Evolutionary conservation across 768 basidiomycete species (phyloP), one percentile per base, ranked within the genome.

Genomic region (Clavulina sp.): DNA sequence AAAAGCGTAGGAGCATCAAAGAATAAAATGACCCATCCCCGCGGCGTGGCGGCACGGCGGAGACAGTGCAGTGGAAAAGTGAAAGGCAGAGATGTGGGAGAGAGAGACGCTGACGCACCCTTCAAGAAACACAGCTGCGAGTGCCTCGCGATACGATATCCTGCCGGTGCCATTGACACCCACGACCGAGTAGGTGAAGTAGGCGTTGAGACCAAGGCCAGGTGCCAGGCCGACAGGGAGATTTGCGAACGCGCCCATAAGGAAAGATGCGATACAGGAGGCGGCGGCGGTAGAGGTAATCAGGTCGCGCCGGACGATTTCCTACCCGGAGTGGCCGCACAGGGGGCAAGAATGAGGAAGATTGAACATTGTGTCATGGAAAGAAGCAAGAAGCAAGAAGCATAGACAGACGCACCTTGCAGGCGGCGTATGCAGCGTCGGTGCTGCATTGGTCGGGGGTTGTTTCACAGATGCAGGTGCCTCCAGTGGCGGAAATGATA

Each of bases 161-260:
- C 74, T 70, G 5, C 72, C 70, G 46, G 73, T 72, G 2, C 87
- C 86, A 58, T 86, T 80, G 67, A 79, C 81, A 9, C 87, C 87
- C 24, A 91, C 87, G 13, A 89, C 77, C 18, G 84, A 86, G 65
- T 86, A 91, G 2, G 87, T 72, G 65, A 91, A 88, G 81, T 87
- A 60, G n/a, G 62, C 62, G 51, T 55, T 55, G 13, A 55, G 46
- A 50, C 86, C 86, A 54, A 91, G 71, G 53, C 87, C 87, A 21
- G 86, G 86, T 2, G 86, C 86, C 65, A 89, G 74, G 29, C 60
- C 84, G n/a, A 91, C 75, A 1, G 87, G 87, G n/a, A 91, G 68
- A 61, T 91, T 91, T 34, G 84, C 87, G 23, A 87, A 63, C 13
- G 80, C 65, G 43, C 87, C 87, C 84, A 91, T 86, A 54, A 87